Base-by-base conservation (phyloP, 805 yeast species). In the Wickerhamiella kazuoi region DNA sequence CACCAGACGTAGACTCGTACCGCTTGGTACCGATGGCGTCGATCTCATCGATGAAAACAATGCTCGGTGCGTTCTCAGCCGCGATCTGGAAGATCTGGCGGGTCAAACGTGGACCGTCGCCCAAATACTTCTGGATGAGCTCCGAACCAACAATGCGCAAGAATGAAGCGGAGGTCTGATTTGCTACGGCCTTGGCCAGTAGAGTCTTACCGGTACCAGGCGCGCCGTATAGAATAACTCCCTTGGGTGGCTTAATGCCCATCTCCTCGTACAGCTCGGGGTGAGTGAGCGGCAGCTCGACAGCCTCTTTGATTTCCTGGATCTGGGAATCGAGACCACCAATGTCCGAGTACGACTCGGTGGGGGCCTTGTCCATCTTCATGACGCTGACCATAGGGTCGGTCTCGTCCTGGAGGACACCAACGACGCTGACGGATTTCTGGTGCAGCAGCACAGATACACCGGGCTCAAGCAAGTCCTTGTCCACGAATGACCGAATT, bases 21-120 rank as follows among this genome's bases (percentile, higher is more conserved):
- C 99, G 76, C 60, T 87, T 87, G n/a, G 94, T 80, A 61, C 98
- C 99, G 56, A 90, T 90, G 34, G 99, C 97, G 62, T 90, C 98
- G 55, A 90, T 87, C 65, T 90, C 98, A 64, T 90, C 98, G 48
- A 90, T 90, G 55, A 90, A 90, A 29, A 90, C 95, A 63, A 90
- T 90, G n/a, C 94, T 77, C 30, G 98, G 98, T 0, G 98, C 95
- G 59, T 84, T 78, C 48, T 90, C 98, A 20, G 86, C 90, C 2
- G 98, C 98, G 36, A 84, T 81, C 61, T 86, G 93, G 69, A 90
- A 90, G 43, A 90, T 74, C 53, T 93, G 96, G 57, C 98, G 70
- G 57, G 83, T 76, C 51, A 90, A 69, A 50, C 96, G 73, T 40
- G 98, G 97, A 43, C 98, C 98, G 59, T 90, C 98, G 57, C 98